These are phyloP conservation scores for Yamadazyma diddensiae DNA, from an alignment of 1,139 yeast species.

Conservation along the genomic window DNA sequence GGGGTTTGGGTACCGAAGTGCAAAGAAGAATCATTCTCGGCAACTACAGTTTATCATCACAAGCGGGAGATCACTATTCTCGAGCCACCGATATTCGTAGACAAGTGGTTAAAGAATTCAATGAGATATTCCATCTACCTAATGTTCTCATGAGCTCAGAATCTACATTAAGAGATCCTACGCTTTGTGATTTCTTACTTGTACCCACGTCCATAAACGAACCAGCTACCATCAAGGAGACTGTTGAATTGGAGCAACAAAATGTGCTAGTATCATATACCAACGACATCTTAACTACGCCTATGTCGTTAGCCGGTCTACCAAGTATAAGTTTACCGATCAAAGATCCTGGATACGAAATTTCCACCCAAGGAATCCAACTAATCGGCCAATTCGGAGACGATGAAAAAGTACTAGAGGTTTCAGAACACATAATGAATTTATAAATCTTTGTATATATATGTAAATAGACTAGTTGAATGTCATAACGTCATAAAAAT, in stretches of 20 bases:
- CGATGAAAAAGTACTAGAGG: constrained; percentile 57
- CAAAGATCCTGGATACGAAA: constrained; percentile 15
- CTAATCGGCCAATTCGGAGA: constrained; percentile 84
- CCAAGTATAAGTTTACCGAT: constrained; percentile 82
- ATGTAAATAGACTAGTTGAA: no score
- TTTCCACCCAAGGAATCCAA: constrained; percentile 56
- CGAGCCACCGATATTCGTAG: constrained; percentile 72
- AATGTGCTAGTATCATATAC: constrained; percentile 63
- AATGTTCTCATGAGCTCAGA: constrained; percentile 37
- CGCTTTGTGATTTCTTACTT: constrained; percentile 66
- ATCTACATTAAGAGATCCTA: constrained; percentile 7
- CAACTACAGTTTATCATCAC: constrained; percentile 75
- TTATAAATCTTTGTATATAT: no score
- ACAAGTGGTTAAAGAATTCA: constrained; percentile 60
- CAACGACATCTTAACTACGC: constrained; percentile 84
- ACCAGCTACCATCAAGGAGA: constrained; percentile 54
- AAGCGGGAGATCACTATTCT: constrained; percentile 73
- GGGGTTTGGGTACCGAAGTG: constrained; percentile 78
- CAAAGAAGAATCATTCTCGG: constrained; percentile 82
- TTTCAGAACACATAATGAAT: constrained; percentile 19
- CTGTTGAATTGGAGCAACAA: constrained; percentile 25
- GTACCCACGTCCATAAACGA: constrained; percentile 69
- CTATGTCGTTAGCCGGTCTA: constrained; percentile 87
- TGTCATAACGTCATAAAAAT: constrained; percentile 34
- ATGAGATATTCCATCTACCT: constrained; percentile 52